phyloP scores from a whole-genome alignment of 768 basidiomycete genomes.

The Erythrobasidium yunnanense region DNA sequence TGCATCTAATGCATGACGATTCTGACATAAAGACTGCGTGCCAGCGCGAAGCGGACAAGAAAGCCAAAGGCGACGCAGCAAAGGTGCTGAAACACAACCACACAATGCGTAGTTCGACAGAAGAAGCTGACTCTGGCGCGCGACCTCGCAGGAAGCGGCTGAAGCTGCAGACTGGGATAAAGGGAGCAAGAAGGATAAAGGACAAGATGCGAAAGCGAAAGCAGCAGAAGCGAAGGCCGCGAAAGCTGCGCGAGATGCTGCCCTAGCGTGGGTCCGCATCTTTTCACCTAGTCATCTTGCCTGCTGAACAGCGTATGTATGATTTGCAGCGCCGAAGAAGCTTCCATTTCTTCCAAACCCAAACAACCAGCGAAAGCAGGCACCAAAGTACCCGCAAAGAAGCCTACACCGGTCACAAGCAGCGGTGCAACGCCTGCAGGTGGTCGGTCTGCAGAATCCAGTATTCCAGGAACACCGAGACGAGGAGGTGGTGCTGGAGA shows the following conservation, averaged over 20 bases:
- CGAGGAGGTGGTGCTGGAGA: constrained; percentile 38
- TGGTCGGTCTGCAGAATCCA: constrained; percentile 28
- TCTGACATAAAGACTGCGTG: background rate
- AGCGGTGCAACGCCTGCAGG: constrained; percentile 28
- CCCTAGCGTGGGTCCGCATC: constrained; percentile 22
- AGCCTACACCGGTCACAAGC: constrained; percentile 32
- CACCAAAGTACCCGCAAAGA: constrained; percentile 34
- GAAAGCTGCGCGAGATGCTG: constrained; percentile 35
- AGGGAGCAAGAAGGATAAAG: constrained; percentile 33
- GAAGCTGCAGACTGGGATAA: constrained; percentile 35
- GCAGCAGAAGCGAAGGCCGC: constrained; percentile 30
- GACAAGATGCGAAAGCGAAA: constrained; percentile 30
- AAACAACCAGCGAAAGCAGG: constrained; percentile 37
- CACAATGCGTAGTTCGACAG: background rate
- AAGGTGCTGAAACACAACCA: constrained; percentile 12
- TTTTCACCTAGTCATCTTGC: background rate
- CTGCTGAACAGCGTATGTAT: background rate
- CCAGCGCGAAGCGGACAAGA: constrained; percentile 17
- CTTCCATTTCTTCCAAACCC: constrained; percentile 25
- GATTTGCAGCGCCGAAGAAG: constrained; percentile 33
- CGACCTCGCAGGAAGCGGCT: constrained; percentile 20
- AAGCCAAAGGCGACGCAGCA: constrained; percentile 28
- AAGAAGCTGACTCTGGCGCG: too few relatives aligned
- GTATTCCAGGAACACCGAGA: constrained; percentile 39
- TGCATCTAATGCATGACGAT: background rate